phyloP scores from a whole-genome alignment of 108 stramenopile species.

The Chaetoceros tenuissimus region DNA sequence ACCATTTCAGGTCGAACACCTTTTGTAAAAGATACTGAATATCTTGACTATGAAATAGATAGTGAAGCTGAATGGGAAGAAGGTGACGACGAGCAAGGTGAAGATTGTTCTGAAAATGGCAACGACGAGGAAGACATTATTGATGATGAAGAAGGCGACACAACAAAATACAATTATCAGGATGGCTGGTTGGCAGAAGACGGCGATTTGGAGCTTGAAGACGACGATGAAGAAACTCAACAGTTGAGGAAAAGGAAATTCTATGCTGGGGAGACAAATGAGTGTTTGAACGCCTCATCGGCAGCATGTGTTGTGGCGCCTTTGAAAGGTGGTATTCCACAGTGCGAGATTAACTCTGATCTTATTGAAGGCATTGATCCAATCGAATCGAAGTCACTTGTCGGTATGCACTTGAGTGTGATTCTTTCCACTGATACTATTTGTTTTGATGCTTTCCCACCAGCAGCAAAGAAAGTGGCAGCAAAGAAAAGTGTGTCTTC shows the following conservation, averaged over 20 bases:
- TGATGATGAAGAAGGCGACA: conserved; percentile 46
- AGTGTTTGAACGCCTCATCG: conserved; percentile 7
- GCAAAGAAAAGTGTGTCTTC: conserved; percentile 23
- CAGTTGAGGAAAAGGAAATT: conserved; percentile 55
- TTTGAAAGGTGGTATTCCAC: conserved; percentile 30
- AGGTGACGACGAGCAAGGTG: conserved; percentile 79
- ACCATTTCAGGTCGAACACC: conserved; percentile 65
- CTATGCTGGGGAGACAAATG: conserved; percentile 13
- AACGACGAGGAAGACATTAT: conserved; percentile 59
- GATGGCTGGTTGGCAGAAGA: conserved; percentile 78
- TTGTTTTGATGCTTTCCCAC: conserved; percentile 65
- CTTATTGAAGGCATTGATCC: neutral
- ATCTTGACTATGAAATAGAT: conserved; percentile 79
- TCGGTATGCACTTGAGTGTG: neutral
- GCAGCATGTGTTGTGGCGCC: conserved; percentile 51
- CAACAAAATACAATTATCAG: conserved; percentile 31
- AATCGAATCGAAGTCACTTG: neutral
- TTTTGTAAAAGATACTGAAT: conserved; percentile 54
- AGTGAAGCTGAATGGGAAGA: conserved; percentile 92
- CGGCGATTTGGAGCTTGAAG: conserved; percentile 64
- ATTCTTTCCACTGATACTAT: conserved; percentile 10
- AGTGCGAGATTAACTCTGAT: neutral
- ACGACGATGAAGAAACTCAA: conserved; percentile 54
- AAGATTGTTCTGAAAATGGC: conserved; percentile 57
- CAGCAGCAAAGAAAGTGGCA: conserved; percentile 14